Conservation (phyloP, 1,284 basidiomycete genomes). For the Cryptococcus hybrid region DNA sequence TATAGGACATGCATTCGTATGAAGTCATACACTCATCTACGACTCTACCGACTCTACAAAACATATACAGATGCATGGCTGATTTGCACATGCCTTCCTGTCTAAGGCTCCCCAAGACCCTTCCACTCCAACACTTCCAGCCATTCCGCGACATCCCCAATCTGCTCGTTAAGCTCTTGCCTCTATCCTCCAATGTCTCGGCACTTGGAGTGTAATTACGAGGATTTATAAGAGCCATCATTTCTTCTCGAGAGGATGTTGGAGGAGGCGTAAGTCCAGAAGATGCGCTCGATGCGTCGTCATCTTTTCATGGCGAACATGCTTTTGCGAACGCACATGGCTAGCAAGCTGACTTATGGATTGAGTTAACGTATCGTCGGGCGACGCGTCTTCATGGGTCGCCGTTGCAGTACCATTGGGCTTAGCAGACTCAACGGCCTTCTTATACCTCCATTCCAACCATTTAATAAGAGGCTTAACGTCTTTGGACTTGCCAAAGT, state of each 20-base stretch:
- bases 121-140: constrained; percentile 40
- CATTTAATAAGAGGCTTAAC: constrained; percentile 24
- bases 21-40: too few species aligned
- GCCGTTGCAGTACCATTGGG: constrained; percentile 2
- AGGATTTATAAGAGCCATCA: constrained; percentile 21
- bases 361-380: too few species aligned
- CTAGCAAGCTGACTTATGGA: too few species aligned
- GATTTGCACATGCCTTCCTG: constrained; percentile 6
- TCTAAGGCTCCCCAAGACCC: constrained; percentile 30
- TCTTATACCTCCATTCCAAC: constrained; percentile 21
- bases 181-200: constrained; percentile 15
- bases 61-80: background rate
- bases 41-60: constrained; percentile 6
- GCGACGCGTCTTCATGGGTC: background rate
- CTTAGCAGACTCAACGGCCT: constrained; percentile 6
- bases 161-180: constrained; percentile 11
- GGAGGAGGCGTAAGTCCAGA: constrained; percentile 20
- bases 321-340: too few species aligned
- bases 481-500: constrained; percentile 25
- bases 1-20: too few species aligned
- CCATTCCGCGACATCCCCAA: constrained; percentile 26
- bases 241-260: constrained; percentile 8
- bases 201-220: constrained; percentile 15
- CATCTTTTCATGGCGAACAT: background rate
- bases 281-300: constrained; percentile 12